Base-by-base conservation (phyloP, 106 monocot species). In the Gastrodia elata region DNA sequence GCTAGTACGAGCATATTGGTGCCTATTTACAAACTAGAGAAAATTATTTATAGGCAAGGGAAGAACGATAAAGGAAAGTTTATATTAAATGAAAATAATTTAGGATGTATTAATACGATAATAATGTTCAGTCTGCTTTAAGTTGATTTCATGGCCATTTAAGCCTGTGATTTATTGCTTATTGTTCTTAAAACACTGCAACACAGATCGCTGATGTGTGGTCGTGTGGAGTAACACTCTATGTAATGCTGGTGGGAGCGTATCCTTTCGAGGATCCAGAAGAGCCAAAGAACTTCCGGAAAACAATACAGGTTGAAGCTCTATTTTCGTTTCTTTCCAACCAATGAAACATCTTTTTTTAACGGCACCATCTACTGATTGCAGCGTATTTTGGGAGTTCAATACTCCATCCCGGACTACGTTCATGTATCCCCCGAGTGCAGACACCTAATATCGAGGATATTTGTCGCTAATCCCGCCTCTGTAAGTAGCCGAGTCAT, bases 371-470 rank as follows among this genome's bases (percentile, higher is more conserved):
- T 22, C 24, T 64, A 9, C 8, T 39, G n/a, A 9, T 57, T 73
- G 49, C 93, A 98, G 97, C 83, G 91, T 16, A 91, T 91, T 59
- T 79, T 91, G 76, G 69, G 73, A 10, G 93, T 94, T 73, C 94
- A 94, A 41, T 94, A 94, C 58, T 77, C 86, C 40, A 91, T 94
- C 73, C 94, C 94, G 24, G 94, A 94, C 67, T 84, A 85, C 65
- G 88, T 90, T 35, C 90, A 84, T 67, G 84, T 94, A 71, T 94
- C 94, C 49, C 77, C 84, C 0, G 91, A 91, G 67, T 94, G 94
- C 38, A 71, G 64, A 39, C 65, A 86, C 39, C 76, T 94, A 4
- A 80, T 94, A 65, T 82, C 88, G 30, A 84, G 91, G 76, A 94
- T 94, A 40, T 94, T 94, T 79, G 86, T 86, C 24, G 88, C 71